Evolutionary conservation across 768 basidiomycete species (phyloP).

Genomic region (Russula brevipes): DNA sequence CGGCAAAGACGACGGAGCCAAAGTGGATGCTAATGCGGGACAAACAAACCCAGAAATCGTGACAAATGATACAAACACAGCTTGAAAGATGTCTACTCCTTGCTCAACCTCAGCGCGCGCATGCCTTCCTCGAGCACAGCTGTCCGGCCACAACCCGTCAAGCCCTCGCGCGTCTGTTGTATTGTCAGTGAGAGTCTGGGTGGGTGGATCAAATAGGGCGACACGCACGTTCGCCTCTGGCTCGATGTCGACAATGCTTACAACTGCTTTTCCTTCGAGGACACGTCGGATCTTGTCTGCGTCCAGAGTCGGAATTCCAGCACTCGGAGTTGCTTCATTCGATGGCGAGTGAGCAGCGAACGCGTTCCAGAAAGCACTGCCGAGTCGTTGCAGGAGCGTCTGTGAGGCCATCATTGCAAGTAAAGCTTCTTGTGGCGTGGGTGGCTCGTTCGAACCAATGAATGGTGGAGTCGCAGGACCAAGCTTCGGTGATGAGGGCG

Average conservation of each 20-base stretch:
- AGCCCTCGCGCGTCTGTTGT: conserved; percentile 6
- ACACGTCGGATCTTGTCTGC: conserved; percentile 77
- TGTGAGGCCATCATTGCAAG: conserved; percentile 71
- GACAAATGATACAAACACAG: conserved; percentile 1
- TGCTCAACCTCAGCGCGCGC: conserved; percentile 55
- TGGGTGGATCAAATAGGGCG: neutral
- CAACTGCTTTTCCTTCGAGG: conserved; percentile 76
- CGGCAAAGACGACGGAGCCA: neutral
- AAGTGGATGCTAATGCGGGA: conserved; percentile 13
- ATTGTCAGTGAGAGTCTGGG: neutral
- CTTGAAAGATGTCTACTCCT: conserved; percentile 33
- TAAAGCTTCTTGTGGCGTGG: conserved; percentile 41
- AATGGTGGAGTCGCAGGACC: conserved; percentile 28
- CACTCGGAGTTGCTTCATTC: conserved; percentile 26
- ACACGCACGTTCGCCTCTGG: conserved; percentile 20
- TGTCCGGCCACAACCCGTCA: conserved; percentile 2
- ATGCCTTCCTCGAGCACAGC: conserved; percentile 57
- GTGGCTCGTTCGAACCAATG: conserved; percentile 32
- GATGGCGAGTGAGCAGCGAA: conserved; percentile 50
- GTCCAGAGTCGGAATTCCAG: conserved; percentile 38
- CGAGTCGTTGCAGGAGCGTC: conserved; percentile 65
- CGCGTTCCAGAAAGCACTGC: conserved; percentile 87
- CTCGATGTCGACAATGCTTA: conserved; percentile 74
- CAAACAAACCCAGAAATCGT: conserved; percentile 8
- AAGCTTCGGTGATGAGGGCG: conserved; percentile 41